Percentiles rank a stretch among this genome's conserved stretches.
Conservation (phyloP, 306 rosid species). For the Dalbergia cochinchinensis region DNA sequence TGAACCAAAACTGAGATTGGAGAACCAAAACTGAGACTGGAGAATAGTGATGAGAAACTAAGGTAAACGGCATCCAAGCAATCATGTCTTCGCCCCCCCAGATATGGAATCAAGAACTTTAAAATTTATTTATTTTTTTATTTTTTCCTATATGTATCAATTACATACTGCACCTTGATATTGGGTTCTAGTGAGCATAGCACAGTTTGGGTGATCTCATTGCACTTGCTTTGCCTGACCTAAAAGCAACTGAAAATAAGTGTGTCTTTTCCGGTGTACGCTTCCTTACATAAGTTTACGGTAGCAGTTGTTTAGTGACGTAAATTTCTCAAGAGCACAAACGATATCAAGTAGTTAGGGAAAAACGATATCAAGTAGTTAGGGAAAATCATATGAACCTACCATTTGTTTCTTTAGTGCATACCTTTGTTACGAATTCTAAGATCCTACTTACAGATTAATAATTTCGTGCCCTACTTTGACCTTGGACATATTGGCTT, state of each 20-base stretch:
- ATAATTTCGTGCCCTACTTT: no score
- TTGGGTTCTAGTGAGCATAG: constrained; percentile 11
- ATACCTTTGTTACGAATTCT: no score
- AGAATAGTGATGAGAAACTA: constrained; percentile 24
- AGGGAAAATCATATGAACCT: no score
- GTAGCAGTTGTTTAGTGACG: no score
- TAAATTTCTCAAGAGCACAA: no score
- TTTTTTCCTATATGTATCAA: neutral
- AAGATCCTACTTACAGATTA: no score
- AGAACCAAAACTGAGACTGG: constrained; percentile 29
- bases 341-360: no score
- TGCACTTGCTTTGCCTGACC: neutral
- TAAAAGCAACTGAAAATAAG: constrained; percentile 2
- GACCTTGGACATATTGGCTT: no score
- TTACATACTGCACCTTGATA: neutral
- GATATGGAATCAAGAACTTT: constrained; percentile 11
- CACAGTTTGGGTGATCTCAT: neutral
- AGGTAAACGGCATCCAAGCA: constrained; percentile 4
- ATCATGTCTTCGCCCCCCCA: neutral
- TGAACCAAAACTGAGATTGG: constrained; percentile 25
- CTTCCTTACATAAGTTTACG: no score
- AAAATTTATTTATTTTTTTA: neutral
- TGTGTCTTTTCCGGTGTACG: neutral
- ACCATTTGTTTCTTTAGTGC: no score
- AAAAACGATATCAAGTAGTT: no score